phyloP scores from a whole-genome alignment of 2,329 filamentous ascomycete species.

The Colletotrichum sp. region DNA sequence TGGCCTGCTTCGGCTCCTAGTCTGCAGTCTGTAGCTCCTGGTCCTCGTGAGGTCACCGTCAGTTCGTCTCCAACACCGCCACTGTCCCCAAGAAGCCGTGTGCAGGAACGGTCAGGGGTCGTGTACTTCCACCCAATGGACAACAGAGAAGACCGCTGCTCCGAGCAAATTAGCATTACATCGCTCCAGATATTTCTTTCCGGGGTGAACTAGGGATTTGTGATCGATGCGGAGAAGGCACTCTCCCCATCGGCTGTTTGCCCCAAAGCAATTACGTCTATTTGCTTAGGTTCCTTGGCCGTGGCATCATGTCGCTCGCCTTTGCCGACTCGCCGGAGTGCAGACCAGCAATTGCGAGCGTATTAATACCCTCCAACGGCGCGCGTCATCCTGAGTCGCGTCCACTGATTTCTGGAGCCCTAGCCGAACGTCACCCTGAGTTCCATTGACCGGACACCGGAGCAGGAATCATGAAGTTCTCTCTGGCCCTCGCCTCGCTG shows the following conservation, averaged over 20 bases:
- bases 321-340: neutral
- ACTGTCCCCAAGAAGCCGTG: neutral
- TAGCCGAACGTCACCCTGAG: slow-evolving; percentile 7
- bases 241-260: slow-evolving; percentile 7
- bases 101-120: slow-evolving; percentile 15
- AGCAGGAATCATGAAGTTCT: slow-evolving; percentile 33
- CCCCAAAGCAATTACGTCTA: slow-evolving; percentile 20
- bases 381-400: neutral
- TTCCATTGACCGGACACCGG: neutral
- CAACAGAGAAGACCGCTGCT: slow-evolving; percentile 16
- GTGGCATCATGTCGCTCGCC: slow-evolving; percentile 7
- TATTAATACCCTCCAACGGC: slow-evolving; percentile 22
- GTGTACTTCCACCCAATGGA: slow-evolving; percentile 15
- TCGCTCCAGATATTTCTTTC: slow-evolving; percentile 14
- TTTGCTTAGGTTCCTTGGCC: slow-evolving; percentile 1
- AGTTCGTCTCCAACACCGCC: neutral
- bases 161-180: slow-evolving; percentile 16
- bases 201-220: neutral
- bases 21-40: neutral
- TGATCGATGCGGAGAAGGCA: slow-evolving; percentile 21
- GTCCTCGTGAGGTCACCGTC: neutral
- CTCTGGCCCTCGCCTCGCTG: slow-evolving; percentile 25
- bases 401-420: neutral
- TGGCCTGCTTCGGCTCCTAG: neutral
- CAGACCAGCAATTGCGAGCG: neutral